phyloP scores from a whole-genome alignment of 768 basidiomycete genomes.

The Hydnomerulius pinastri region DNA sequence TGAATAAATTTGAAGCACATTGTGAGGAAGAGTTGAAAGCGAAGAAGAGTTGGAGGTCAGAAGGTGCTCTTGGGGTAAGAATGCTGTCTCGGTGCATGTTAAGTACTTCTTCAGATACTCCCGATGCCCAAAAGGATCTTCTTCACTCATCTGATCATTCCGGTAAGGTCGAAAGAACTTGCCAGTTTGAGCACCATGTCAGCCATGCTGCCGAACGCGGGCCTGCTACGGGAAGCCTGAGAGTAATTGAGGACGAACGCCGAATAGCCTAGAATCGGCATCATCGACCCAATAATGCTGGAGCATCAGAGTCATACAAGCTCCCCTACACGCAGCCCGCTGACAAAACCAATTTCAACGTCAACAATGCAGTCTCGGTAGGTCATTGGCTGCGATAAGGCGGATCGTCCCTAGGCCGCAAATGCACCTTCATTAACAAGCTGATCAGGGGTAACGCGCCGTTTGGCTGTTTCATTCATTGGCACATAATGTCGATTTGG shows the following conservation, averaged over 20 bases:
- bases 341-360: constrained; percentile 5
- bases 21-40: background rate
- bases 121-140: background rate
- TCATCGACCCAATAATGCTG: constrained; percentile 1
- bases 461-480: background rate
- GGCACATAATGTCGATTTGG: too few relatives aligned
- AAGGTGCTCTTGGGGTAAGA: constrained; percentile 2
- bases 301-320: too few relatives aligned
- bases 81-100: constrained; percentile 10
- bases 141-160: constrained; percentile 4
- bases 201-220: constrained; percentile 1
- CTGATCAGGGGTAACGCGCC: background rate
- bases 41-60: background rate
- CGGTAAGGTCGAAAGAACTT: background rate
- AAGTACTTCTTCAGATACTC: constrained; percentile 18
- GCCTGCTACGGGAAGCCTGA: constrained; percentile 12
- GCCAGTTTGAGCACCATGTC: background rate
- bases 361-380: constrained; percentile 13
- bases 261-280: constrained; percentile 13
- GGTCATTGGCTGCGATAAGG: constrained; percentile 3
- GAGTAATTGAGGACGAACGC: constrained; percentile 15
- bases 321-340: too few relatives aligned
- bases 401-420: background rate
- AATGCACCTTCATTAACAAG: too few relatives aligned
- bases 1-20: constrained; percentile 40